phyloP scores from a whole-genome alignment of 2,329 filamentous ascomycete genomes.

The Phaeomoniella chlamydospora region DNA sequence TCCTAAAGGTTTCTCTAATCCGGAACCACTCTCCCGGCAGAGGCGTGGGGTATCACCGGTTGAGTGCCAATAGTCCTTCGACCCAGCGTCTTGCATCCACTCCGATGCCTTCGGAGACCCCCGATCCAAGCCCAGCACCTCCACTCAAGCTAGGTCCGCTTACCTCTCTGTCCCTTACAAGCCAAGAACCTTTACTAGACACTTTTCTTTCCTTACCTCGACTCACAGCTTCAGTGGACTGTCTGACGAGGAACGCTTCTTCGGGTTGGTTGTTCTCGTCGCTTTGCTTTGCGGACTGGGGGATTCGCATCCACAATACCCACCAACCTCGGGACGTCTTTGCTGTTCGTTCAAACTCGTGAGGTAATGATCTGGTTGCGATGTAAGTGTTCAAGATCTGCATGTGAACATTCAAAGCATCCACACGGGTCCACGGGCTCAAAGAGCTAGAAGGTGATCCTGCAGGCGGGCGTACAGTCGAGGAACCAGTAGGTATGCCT shows the following conservation, averaged over 20 bases:
- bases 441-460: constrained; percentile 6
- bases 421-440: constrained; percentile 35
- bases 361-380: constrained; percentile 26
- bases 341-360: constrained; percentile 44
- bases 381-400: constrained; percentile 42
- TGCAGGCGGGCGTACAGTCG: constrained; percentile 6
- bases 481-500: constrained; percentile 9
- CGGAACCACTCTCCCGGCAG: too few relatives aligned
- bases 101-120: constrained; percentile 25
- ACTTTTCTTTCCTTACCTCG: constrained; percentile 14
- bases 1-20: too few relatives aligned
- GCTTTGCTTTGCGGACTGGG: constrained; percentile 10
- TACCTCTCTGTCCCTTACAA: constrained; percentile 10
- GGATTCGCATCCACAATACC: constrained; percentile 49
- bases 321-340: constrained; percentile 54
- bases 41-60: too few relatives aligned
- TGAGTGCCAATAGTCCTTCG: constrained; percentile 28
- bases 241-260: constrained; percentile 31
- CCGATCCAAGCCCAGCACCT: constrained; percentile 13
- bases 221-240: constrained; percentile 21
- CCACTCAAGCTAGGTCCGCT: constrained; percentile 16
- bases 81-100: constrained; percentile 31
- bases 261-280: constrained; percentile 8
- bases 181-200: constrained; percentile 11
- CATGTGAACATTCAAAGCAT: constrained; percentile 47